Percentiles rank a stretch among this genome's conserved stretches.
phyloP scores from a whole-genome alignment of 805 yeast species.

The Kluyveromyces nonfermentans region DNA sequence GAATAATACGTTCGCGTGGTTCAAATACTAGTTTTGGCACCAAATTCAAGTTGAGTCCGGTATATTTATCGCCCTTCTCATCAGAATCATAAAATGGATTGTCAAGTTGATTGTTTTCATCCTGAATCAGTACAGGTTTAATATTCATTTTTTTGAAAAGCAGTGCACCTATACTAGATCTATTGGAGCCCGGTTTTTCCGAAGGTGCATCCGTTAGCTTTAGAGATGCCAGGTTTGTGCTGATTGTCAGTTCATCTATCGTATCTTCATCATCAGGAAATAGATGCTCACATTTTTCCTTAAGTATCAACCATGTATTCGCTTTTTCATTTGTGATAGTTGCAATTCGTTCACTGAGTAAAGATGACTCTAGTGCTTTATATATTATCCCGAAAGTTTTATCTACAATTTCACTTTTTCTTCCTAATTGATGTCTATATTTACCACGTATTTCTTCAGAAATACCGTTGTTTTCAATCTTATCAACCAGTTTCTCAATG shows the following conservation, averaged over 20 bases:
- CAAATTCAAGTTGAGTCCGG: conserved; percentile 12
- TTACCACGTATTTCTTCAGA: conserved; percentile 14
- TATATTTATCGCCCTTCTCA: conserved; percentile 1
- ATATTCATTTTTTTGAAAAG: conserved; percentile 35
- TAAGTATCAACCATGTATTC: conserved; percentile 26
- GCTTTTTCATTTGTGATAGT: conserved; percentile 31
- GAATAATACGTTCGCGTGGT: not conserved
- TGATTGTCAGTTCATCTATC: not conserved
- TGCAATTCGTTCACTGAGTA: conserved; percentile 31
- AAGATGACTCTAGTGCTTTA: conserved; percentile 34
- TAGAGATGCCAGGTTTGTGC: not conserved
- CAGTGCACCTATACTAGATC: conserved; percentile 29
- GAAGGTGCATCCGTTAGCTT: conserved; percentile 2
- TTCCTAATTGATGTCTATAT: conserved; percentile 26
- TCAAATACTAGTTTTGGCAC: conserved; percentile 14
- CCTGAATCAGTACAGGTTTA: conserved; percentile 30
- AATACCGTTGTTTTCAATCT: conserved; percentile 6
- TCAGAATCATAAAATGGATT: conserved; percentile 6
- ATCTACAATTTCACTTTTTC: conserved; percentile 33
- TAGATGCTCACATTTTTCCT: not conserved
- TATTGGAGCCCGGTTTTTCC: conserved; percentile 1
- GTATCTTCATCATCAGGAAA: not conserved
- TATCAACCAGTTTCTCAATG: conserved; percentile 12
- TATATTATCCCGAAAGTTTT: conserved; percentile 33
- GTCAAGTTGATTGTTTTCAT: conserved; percentile 20